These are phyloP conservation scores for Saccharomycopsis javanensis DNA, from an alignment of 805 yeast genomes.

Conservation along the genomic window DNA sequence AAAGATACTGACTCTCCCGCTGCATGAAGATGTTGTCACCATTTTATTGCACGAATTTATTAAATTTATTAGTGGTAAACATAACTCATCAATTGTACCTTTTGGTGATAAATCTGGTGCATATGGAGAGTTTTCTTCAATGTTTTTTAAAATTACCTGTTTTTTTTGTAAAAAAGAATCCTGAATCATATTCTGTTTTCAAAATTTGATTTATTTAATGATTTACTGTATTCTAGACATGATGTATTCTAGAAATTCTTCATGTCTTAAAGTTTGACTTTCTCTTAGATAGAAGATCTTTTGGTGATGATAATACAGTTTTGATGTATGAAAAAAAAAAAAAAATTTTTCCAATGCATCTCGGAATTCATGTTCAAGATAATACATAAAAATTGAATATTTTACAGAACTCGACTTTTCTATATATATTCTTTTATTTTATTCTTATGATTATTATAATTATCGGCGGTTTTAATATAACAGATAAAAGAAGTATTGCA, in stretches of 20 bases:
- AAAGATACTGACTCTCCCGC: slow-evolving; percentile 78
- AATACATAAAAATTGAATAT: not conserved
- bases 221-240: no score
- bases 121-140: slow-evolving; percentile 32
- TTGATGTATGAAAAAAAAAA: not conserved
- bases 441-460: no score
- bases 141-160: slow-evolving; percentile 40
- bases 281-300: no score
- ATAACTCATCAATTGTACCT: slow-evolving; percentile 69
- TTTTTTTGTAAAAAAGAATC: slow-evolving; percentile 66
- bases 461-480: no score
- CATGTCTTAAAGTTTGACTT: no score
- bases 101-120: slow-evolving; percentile 72
- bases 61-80: slow-evolving; percentile 60
- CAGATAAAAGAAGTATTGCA: no score
- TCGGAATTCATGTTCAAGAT: not conserved
- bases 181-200: slow-evolving; percentile 20
- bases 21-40: slow-evolving; percentile 85
- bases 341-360: not conserved
- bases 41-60: slow-evolving; percentile 55
- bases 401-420: no score
- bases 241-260: no score
- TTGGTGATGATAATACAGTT: not conserved
- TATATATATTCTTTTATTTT: no score
- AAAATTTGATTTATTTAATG: no score